These are phyloP conservation scores for Alternaria burnsii DNA, from an alignment of 2,329 filamentous ascomycete genomes.

Conservation along the genomic window DNA sequence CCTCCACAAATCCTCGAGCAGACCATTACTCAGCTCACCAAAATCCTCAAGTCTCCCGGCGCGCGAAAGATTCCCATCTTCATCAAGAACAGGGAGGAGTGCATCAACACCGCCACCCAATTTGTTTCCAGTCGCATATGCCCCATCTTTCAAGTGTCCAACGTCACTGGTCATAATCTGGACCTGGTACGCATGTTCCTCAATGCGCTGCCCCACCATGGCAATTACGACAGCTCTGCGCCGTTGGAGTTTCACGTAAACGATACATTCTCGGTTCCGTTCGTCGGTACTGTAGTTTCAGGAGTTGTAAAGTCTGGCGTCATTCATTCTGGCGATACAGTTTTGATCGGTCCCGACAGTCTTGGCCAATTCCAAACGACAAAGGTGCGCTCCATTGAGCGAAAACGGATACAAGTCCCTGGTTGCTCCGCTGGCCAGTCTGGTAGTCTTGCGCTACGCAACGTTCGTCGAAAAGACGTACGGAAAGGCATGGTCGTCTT, in stretches of 20 bases:
- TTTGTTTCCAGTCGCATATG: constrained; percentile 96
- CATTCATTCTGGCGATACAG: constrained; percentile 86
- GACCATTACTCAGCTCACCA: constrained; percentile 88
- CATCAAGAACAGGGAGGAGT: constrained; percentile 89
- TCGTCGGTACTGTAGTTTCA: constrained; percentile 94
- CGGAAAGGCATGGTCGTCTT: constrained; percentile 98
- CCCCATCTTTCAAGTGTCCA: constrained; percentile 97
- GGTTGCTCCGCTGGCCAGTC: constrained; percentile 91
- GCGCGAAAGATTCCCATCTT: constrained; percentile 96
- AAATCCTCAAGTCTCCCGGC: constrained; percentile 92
- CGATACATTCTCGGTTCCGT: constrained; percentile 97
- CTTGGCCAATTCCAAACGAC: constrained; percentile 89
- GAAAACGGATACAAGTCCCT: constrained; percentile 89
- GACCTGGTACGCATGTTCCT: constrained; percentile 91
- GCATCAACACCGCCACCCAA: constrained; percentile 92
- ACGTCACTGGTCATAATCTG: constrained; percentile 91
- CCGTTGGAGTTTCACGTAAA: constrained; percentile 96
- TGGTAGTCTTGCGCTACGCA: constrained; percentile 88
- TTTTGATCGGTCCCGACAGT: constrained; percentile 89
- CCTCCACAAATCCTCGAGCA: constrained; percentile 94
- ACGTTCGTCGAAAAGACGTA: constrained; percentile 88
- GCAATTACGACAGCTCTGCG: constrained; percentile 83
- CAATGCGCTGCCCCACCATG: constrained; percentile 93
- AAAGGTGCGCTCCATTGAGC: constrained; percentile 88
- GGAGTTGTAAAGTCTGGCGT: constrained; percentile 87